Conservation (phyloP, 169 alveolate genomes). For the Plasmodium sp. region DNA sequence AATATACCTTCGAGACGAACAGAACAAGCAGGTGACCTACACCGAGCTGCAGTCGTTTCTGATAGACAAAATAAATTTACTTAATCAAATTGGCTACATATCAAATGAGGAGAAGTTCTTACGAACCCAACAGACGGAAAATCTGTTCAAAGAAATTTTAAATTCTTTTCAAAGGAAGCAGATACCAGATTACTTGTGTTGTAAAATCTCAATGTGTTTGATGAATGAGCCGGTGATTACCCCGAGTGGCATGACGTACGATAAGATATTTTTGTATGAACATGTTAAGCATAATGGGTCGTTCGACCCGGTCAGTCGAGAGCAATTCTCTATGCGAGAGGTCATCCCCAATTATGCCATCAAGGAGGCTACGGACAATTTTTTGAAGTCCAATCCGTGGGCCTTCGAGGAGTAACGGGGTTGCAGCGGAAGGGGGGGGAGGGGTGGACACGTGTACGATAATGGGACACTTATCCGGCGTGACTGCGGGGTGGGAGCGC, state of each 20-base stretch:
- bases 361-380: constrained; percentile 86
- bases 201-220: constrained; percentile 90
- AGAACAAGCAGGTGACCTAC: constrained; percentile 65
- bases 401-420: constrained; percentile 45
- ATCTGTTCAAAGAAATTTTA: constrained; percentile 75
- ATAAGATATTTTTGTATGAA: constrained; percentile 82
- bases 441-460: not conserved
- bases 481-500: not conserved
- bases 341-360: constrained; percentile 88
- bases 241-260: constrained; percentile 90
- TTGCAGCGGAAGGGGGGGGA: not conserved
- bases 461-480: not conserved
- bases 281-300: constrained; percentile 87
- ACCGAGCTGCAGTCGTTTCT: constrained; percentile 65
- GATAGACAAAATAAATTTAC: constrained; percentile 67
- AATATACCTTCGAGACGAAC: constrained; percentile 80
- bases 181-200: constrained; percentile 86
- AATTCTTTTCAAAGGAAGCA: constrained; percentile 77
- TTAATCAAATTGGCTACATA: constrained; percentile 49
- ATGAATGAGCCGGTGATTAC: constrained; percentile 91
- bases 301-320: constrained; percentile 88
- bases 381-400: constrained; percentile 79
- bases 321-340: constrained; percentile 46
- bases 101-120: constrained; percentile 74
- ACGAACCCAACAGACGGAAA: constrained; percentile 77